Evolutionary conservation across 805 yeast species (phyloP).

Genomic region (Suhomyces prunicola): DNA sequence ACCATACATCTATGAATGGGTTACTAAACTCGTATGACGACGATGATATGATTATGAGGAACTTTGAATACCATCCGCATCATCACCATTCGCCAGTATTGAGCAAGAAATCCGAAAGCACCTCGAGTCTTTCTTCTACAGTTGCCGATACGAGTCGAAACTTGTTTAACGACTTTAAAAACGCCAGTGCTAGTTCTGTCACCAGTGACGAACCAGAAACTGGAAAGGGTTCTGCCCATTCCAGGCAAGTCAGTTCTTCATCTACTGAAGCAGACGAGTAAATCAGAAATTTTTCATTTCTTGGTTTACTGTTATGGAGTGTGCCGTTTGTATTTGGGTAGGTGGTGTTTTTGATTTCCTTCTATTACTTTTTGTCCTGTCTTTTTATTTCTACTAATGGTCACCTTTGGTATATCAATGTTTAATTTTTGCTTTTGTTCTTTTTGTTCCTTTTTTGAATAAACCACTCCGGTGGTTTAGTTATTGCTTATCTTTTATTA

Average conservation of each 20-base stretch:
- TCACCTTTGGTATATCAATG: not conserved
- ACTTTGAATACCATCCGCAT: constrained; percentile 29
- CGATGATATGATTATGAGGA: constrained; percentile 44
- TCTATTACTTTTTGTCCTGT: not conserved
- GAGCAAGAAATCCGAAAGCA: constrained; percentile 2
- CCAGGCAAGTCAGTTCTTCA: constrained; percentile 2
- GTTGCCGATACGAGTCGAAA: constrained; percentile 14
- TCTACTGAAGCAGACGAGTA: constrained; percentile 10
- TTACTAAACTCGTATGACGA: constrained; percentile 41
- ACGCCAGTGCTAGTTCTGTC: constrained; percentile 9
- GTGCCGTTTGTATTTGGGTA: not conserved
- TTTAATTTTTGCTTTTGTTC: not conserved
- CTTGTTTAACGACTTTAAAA: constrained; percentile 18
- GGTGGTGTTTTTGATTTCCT: not conserved
- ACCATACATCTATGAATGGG: constrained; percentile 9
- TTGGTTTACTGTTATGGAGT: no score
- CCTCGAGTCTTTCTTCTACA: constrained; percentile 2
- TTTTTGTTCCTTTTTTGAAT: not conserved
- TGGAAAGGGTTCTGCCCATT: not conserved
- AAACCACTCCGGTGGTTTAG: not conserved
- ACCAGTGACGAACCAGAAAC: constrained; percentile 2
- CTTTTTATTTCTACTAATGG: not conserved
- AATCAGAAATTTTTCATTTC: no score
- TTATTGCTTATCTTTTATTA: constrained; percentile 1
- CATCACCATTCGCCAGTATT: constrained; percentile 11